Percentiles rank a stretch among this genome's conserved stretches.
phyloP scores from a whole-genome alignment of 371 early-diverging fungal species.

The Dentiscutata heterogama region DNA sequence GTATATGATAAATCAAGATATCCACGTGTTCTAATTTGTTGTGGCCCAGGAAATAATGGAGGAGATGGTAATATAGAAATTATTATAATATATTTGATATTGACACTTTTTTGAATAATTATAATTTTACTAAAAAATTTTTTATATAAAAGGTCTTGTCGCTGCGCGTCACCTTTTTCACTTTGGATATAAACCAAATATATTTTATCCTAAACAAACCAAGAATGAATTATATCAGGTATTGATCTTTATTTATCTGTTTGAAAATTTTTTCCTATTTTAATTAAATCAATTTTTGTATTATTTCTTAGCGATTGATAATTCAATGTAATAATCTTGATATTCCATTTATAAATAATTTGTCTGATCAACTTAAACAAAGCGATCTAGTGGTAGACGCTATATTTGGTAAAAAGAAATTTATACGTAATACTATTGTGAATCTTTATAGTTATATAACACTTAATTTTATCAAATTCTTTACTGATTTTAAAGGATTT shows the following conservation, averaged over 20 bases:
- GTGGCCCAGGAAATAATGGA: conserved; percentile 96
- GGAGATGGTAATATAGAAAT: conserved; percentile 79
- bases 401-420: conserved; percentile 75
- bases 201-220: conserved; percentile 84
- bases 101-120: not conserved
- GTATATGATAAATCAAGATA: conserved; percentile 65
- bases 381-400: conserved; percentile 86
- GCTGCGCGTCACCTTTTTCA: conserved; percentile 90
- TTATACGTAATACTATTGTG: no score
- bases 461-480: no score
- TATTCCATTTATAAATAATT: conserved; percentile 68
- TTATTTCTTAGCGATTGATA: conserved; percentile 61
- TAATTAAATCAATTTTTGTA: not conserved
- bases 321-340: conserved; percentile 76
- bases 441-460: no score
- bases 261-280: not conserved
- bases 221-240: conserved; percentile 75
- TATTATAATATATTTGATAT: not conserved
- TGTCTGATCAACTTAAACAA: conserved; percentile 51
- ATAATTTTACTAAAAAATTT: not conserved
- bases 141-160: conserved; percentile 72
- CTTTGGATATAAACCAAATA: conserved; percentile 84
- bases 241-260: conserved; percentile 34
- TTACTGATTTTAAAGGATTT: conserved; percentile 68
- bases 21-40: conserved; percentile 76